Conservation (phyloP, 2,329 filamentous ascomycete genomes). For the Sclerotinia borealis region DNA sequence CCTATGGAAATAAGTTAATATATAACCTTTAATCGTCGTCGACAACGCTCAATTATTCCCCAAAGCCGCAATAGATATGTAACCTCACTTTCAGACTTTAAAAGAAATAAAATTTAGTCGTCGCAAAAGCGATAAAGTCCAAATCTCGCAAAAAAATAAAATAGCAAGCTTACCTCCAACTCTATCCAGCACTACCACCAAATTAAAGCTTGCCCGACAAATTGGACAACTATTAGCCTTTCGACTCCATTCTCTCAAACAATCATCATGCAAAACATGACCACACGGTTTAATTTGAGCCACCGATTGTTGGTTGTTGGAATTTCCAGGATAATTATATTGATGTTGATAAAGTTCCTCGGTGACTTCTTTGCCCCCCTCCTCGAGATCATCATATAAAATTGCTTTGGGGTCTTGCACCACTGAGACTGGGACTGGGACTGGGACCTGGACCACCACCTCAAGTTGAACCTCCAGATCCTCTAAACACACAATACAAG, state of each 20-base stretch:
- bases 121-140: neutral
- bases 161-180: constrained; percentile 62
- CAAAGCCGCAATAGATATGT: neutral
- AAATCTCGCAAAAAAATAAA: neutral
- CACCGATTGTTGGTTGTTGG: constrained; percentile 33
- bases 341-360: constrained; percentile 19
- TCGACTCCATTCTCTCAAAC: constrained; percentile 89
- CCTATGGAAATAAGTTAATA: constrained; percentile 37
- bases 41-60: neutral
- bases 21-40: neutral
- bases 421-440: neutral
- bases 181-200: constrained; percentile 75
- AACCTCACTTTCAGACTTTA: neutral
- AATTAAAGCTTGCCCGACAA: constrained; percentile 85
- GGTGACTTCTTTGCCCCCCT: constrained; percentile 23
- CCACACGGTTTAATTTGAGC: constrained; percentile 69
- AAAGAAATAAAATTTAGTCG: neutral
- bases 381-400: constrained; percentile 18
- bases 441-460: neutral
- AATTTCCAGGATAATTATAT: constrained; percentile 20
- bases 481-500: constrained; percentile 66
- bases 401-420: constrained; percentile 8
- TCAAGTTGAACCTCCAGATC: constrained; percentile 38
- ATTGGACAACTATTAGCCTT: constrained; percentile 97
- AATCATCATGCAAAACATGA: constrained; percentile 88